A percentile compares a stretch with the other conserved stretches of the same genome.
Conservation (phyloP, 768 basidiomycete species). For the Suillus luteus region DNA sequence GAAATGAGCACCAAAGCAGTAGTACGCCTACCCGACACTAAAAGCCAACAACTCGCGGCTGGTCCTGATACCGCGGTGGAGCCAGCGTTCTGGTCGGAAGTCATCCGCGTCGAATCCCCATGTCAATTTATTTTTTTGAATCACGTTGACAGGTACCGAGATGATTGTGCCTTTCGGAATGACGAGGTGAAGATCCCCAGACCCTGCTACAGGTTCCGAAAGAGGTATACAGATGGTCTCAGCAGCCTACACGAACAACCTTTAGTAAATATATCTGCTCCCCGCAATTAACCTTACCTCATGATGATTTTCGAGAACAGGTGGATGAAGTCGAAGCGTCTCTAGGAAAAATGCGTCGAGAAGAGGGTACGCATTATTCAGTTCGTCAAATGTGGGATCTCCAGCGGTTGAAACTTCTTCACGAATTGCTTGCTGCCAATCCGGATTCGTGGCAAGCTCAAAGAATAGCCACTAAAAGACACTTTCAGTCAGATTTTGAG, state of each 20-base stretch:
- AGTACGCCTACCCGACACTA: slow-evolving; percentile 51
- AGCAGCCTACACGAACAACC: slow-evolving; percentile 40
- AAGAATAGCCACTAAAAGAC: slow-evolving; percentile 62
- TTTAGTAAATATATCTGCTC: slow-evolving; percentile 12
- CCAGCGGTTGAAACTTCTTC: slow-evolving; percentile 49
- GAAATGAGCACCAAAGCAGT: slow-evolving; percentile 5
- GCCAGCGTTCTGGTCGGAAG: slow-evolving; percentile 68
- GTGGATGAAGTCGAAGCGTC: slow-evolving; percentile 60
- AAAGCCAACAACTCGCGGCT: slow-evolving; percentile 56
- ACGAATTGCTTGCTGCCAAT: slow-evolving; percentile 57
- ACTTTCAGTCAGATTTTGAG: slow-evolving; percentile 10
- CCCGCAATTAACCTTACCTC: slow-evolving; percentile 39
- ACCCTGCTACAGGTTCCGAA: slow-evolving; percentile 50
- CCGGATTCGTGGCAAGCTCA: slow-evolving; percentile 53
- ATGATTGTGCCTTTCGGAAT: slow-evolving; percentile 60
- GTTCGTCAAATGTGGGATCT: slow-evolving; percentile 53
- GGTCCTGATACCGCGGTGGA: slow-evolving; percentile 40
- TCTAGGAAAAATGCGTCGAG: slow-evolving; percentile 65
- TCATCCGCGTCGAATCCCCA: slow-evolving; percentile 63
- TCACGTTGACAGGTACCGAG: slow-evolving; percentile 56
- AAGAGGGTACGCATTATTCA: slow-evolving; percentile 51
- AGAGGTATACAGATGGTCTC: slow-evolving; percentile 57
- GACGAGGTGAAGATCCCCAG: slow-evolving; percentile 42
- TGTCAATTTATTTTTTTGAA: slow-evolving; percentile 49
- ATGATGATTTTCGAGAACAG: slow-evolving; percentile 67